These are phyloP conservation scores for Sphagnum fallax DNA, from an alignment of 228 moss, liverwort and hornwort species.

Conservation along the genomic window DNA sequence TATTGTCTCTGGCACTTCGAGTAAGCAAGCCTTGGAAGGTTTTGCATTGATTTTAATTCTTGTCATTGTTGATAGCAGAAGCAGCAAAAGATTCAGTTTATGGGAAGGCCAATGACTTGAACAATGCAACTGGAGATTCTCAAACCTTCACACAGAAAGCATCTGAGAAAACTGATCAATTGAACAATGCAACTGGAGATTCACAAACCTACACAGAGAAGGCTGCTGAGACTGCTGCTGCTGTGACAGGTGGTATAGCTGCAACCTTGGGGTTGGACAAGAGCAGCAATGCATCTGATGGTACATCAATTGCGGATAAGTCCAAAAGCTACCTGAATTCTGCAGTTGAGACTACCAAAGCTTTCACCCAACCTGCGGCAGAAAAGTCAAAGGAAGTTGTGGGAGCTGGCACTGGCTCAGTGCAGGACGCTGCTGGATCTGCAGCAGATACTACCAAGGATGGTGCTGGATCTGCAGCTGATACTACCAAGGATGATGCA, in stretches of 20 bases:
- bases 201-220: slow-evolving; percentile 27
- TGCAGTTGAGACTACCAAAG: slow-evolving; percentile 11
- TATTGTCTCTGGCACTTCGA: background rate
- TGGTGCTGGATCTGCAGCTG: background rate
- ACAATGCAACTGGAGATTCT: slow-evolving; percentile 16
- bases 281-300: background rate
- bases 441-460: slow-evolving; percentile 7
- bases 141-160: slow-evolving; percentile 33
- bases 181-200: background rate
- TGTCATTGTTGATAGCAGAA: background rate
- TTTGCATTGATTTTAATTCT: background rate
- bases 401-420: background rate
- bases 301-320: slow-evolving; percentile 13
- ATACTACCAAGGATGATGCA: background rate
- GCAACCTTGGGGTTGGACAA: slow-evolving; percentile 10
- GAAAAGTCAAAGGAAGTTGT: slow-evolving; percentile 12
- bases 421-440: background rate
- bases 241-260: slow-evolving; percentile 12
- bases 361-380: background rate
- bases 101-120: slow-evolving; percentile 14
- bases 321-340: slow-evolving; percentile 9
- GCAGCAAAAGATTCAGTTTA: slow-evolving; percentile 6
- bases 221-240: background rate
- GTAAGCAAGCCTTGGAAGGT: background rate
- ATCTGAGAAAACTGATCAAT: background rate